A percentile compares a stretch with the other conserved stretches of the same genome.
Evolutionary conservation across 2,329 filamentous ascomycete genomes (phyloP).

Genomic region (Trichoderma pleuroti): DNA sequence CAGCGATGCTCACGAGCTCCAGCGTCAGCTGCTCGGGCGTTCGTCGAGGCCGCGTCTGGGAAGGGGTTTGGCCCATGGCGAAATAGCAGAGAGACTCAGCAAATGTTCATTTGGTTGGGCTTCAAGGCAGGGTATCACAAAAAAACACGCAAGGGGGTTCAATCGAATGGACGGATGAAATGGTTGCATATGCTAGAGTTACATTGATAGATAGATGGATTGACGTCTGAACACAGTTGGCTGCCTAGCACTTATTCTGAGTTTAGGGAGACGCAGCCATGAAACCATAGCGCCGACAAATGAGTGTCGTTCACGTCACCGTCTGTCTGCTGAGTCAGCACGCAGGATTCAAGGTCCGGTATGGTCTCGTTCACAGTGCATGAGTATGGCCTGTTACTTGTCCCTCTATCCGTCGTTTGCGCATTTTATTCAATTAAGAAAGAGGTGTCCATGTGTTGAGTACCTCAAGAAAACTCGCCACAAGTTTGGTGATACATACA

Average conservation of each 20-base stretch:
- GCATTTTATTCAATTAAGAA: not conserved
- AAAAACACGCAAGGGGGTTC: not conserved
- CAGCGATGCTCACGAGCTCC: slow-evolving; percentile 44
- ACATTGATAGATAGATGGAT: not conserved
- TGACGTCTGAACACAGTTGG: not conserved
- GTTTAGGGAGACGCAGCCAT: not conserved
- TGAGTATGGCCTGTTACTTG: not conserved
- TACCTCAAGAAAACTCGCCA: not conserved
- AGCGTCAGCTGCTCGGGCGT: slow-evolving; percentile 51
- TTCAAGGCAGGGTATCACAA: slow-evolving; percentile 6
- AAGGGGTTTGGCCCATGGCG: slow-evolving; percentile 52
- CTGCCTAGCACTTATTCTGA: not conserved
- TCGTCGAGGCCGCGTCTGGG: slow-evolving; percentile 42
- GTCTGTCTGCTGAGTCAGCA: not conserved
- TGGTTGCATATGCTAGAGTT: not conserved
- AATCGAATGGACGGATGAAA: not conserved
- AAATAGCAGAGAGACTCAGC: slow-evolving; percentile 15
- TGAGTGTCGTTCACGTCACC: not conserved
- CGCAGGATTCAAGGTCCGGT: not conserved
- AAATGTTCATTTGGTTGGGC: not conserved
- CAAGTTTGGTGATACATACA: not conserved
- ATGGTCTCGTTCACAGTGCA: not conserved
- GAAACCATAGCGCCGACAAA: not conserved
- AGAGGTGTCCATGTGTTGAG: not conserved
- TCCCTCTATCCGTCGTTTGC: not conserved